Evolutionary conservation across 345 rosid genomes (phyloP).

Genomic region (Reutealis trisperma): DNA sequence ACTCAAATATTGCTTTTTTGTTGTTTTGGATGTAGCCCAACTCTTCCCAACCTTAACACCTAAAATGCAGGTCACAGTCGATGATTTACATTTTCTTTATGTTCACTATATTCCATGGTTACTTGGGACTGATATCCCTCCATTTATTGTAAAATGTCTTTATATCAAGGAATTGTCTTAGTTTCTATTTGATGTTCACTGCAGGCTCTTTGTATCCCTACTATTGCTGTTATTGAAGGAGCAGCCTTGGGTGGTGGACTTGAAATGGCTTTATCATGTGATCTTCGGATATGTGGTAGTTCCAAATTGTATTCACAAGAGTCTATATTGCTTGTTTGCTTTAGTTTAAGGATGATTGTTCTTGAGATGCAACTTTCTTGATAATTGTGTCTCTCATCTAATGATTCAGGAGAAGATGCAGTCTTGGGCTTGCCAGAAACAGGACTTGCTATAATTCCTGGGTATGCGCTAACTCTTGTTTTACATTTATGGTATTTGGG

Average conservation of each 20-base stretch:
- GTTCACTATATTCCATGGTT: neutral
- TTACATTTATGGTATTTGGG: neutral
- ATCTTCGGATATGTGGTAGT: conserved; percentile 87
- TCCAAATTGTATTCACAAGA: conserved; percentile 9
- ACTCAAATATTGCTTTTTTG: neutral
- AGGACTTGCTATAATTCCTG: conserved; percentile 95
- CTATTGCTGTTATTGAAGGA: conserved; percentile 89
- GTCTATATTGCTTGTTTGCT: neutral
- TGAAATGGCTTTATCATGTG: conserved; percentile 93
- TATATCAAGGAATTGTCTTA: neutral
- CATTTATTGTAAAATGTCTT: neutral
- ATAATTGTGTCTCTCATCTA: neutral
- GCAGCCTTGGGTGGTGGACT: conserved; percentile 96
- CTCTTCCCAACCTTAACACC: neutral
- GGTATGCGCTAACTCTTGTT: conserved; percentile 41
- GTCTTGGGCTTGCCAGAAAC: conserved; percentile 90
- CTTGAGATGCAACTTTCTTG: neutral
- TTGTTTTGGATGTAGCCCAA: neutral
- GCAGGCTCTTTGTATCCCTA: conserved; percentile 72
- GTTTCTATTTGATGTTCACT: neutral
- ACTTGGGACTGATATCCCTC: neutral
- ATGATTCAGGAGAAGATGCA: conserved; percentile 70
- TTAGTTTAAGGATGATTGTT: neutral
- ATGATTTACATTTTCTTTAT: neutral
- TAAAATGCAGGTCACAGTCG: neutral